Base-by-base conservation (phyloP, 768 basidiomycete species). In the Rhodotorula sphaerocarpa region DNA sequence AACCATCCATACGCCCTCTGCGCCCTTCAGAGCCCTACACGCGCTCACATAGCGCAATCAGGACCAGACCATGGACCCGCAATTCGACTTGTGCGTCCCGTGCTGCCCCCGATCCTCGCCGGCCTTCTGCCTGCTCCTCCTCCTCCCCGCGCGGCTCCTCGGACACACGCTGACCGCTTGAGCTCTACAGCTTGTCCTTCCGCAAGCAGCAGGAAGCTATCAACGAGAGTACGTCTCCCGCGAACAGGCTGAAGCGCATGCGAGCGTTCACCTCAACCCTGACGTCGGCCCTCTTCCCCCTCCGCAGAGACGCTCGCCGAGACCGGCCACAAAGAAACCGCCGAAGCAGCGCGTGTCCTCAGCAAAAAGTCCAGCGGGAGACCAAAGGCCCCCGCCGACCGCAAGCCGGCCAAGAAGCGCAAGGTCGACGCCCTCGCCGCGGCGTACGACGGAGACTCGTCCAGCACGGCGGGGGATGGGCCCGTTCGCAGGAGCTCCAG, bases 401-500 rank as follows among this genome's bases (percentile, higher is more conserved):
- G 54, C 39, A 58, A 46, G 41, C 16, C 21, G 12, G 46, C 59
- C 31, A 10, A 7, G 50, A 63, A 63, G 55, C 55, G 61, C 25
- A 52, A 46, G 34, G 28, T 45, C 2, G 41, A 48, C 23, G 56
- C 30, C 48, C 21, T 33, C 21, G 47, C 28, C 3, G 2, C 27
- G 50, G 15, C 52, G 39, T 10, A 58, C 47, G 30, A 58, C 47
- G 39, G 28, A 39, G 28, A 50, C 25, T 7, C 34, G 57, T 39
- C 36, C n/a, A n/a, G n/a, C n/a, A n/a, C n/a, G 36, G 36, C 36
- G 36, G 36, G 36, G 16, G 21, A 23, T 21, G 21, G 28, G 7
- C 21, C 18, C 31, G 31, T 9, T 39, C 7, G 48, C 21, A 33
- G 48, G 48, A 33, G 21, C 31, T 16, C 12, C 28, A 31, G 31